Base-by-base conservation (phyloP, 352 stramenopile species). In the Globisporangium radiosum region DNA sequence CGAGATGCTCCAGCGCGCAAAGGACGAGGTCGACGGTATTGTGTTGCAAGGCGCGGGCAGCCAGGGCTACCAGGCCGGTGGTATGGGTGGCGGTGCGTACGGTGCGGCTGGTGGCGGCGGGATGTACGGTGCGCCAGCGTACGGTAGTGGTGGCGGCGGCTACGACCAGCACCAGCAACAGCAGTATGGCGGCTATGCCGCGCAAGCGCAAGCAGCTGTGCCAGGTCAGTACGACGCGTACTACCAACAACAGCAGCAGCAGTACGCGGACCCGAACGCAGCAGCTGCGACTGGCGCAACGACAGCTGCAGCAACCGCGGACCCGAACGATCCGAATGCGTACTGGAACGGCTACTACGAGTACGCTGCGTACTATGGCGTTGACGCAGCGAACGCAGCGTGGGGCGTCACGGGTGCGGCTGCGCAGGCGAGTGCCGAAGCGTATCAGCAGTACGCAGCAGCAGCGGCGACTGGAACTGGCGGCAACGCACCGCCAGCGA, bases 341-440 rank as follows among this genome's bases (percentile, higher is more conserved):
- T 95, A 94, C 61, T 95, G 86, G 86, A 94, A 94, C 39, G 86
- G 86, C 13, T 95, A 88, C 59, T 93, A 95, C 68, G 86, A 93
- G 58, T 95, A 95, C 54, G 86, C 86, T 15, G 86, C 84, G 6
- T 95, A 95, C 66, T 95, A 95, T 48, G 86, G 86, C 7, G 78
- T 93, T 50, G 84, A 95, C 54, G 86, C 84, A 1, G 86, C 86
- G 4, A 94, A 94, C 45, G 79, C 78, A 6, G 86, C 86, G 0
- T 95, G 86, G 86, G 86, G 86, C 19, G 83, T 94, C 14, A 93
- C 85, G 0, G 81, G 83, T 19, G 82, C 78, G 25, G 84, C 84
- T 10, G 81, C 84, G 5, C 65, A 86, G 51, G 72, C 79, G n/a
- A 88, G 75, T 47, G 79, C 78, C 1, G 78, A 89, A 47, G 73